Percentiles rank a stretch among this genome's conserved stretches.
These are phyloP conservation scores for Penicillium dipodomyicola DNA, from an alignment of 495 filamentous ascomycete species.

Conservation along the genomic window DNA sequence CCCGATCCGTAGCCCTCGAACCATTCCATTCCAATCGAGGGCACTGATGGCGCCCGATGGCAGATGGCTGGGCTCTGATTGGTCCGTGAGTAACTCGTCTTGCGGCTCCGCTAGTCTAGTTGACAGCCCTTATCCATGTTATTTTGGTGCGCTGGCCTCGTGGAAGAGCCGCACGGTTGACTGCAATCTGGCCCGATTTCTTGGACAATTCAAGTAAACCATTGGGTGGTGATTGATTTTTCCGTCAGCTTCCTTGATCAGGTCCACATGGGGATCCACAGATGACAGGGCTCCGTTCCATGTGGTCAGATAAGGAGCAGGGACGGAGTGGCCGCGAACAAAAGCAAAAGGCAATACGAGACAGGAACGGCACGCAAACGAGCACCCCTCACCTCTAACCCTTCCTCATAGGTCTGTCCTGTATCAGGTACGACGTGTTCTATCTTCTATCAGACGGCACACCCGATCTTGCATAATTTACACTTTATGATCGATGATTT, in stretches of 20 bases:
- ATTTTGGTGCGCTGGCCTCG: too few relatives aligned
- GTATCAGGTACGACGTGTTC: constrained; percentile 17
- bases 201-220: too few relatives aligned
- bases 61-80: too few relatives aligned
- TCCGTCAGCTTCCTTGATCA: too few relatives aligned
- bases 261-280: too few relatives aligned
- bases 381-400: constrained; percentile 7
- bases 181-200: too few relatives aligned
- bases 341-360: background rate
- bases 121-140: too few relatives aligned
- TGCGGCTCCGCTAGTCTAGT: too few relatives aligned
- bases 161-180: too few relatives aligned
- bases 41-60: background rate
- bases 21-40: background rate
- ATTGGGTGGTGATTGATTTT: too few relatives aligned
- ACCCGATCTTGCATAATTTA: constrained; percentile 9
- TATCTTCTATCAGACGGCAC: constrained; percentile 3
- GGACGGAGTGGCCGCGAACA: constrained; percentile 7
- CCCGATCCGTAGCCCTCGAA: constrained; percentile 11
- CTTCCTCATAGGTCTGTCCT: constrained; percentile 10
- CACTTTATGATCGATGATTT: constrained; percentile 17
- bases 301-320: background rate
- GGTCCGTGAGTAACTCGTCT: too few relatives aligned
- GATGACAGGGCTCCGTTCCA: too few relatives aligned
- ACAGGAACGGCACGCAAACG: background rate